These are phyloP conservation scores for Ascocoryne sarcoides DNA, from an alignment of 2,329 filamentous ascomycete species.

Conservation along the genomic window DNA sequence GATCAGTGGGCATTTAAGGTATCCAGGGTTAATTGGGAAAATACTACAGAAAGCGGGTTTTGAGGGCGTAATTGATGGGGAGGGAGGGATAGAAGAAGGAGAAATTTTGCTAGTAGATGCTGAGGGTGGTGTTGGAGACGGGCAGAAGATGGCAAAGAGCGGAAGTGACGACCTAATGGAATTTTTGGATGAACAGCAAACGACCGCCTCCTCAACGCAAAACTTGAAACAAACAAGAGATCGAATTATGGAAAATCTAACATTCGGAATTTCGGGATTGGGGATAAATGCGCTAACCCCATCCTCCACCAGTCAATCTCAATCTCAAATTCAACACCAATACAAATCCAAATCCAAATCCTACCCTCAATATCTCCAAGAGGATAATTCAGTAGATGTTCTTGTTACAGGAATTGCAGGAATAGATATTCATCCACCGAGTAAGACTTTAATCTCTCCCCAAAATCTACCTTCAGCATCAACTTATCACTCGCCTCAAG, in stretches of 20 bases:
- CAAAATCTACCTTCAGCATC: background rate
- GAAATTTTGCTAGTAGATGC: constrained; percentile 10
- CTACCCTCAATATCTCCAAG: background rate
- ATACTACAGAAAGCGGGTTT: constrained; percentile 58
- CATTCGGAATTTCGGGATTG: too few species aligned
- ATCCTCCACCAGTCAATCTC: too few species aligned
- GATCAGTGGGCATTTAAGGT: constrained; percentile 60
- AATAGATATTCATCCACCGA: background rate
- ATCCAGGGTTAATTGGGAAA: constrained; percentile 55
- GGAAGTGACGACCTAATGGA: constrained; percentile 1
- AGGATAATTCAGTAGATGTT: background rate
- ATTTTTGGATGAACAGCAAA: background rate
- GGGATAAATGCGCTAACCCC: too few species aligned
- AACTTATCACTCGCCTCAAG: background rate
- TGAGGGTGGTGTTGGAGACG: background rate
- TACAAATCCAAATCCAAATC: background rate
- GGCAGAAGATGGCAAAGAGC: background rate
- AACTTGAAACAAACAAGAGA: too few species aligned
- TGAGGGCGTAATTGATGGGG: constrained; percentile 49
- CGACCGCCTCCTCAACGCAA: too few species aligned
- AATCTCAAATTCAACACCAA: background rate
- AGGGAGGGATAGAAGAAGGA: constrained; percentile 28
- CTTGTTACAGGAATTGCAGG: background rate
- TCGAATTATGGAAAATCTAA: too few species aligned
- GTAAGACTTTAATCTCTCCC: background rate